Evolutionary conservation across 148 eudicot genomes (phyloP), one percentile per base, ranked within the genome.

Genomic region (Arctostaphylos glauca): DNA sequence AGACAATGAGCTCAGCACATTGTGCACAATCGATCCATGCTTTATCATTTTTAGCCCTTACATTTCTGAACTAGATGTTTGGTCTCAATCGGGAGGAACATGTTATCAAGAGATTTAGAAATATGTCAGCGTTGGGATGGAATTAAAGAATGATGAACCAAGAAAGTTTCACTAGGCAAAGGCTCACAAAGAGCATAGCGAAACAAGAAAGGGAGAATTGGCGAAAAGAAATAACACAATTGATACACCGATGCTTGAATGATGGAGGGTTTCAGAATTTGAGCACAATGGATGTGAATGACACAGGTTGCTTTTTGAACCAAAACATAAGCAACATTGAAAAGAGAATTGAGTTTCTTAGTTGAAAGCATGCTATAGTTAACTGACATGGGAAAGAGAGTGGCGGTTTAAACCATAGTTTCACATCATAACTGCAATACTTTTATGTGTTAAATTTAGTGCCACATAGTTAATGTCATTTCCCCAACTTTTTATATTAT

Each of bases 81-180:
- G n/a, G n/a, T n/a, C n/a, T n/a, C n/a, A n/a, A n/a, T n/a, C n/a
- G n/a, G n/a, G n/a, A n/a, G n/a, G n/a, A 58, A 18, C 9, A 8
- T 58, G 21, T 58, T 58, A 58, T 58, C 62, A n/a, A n/a, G n/a
- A n/a, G n/a, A n/a, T n/a, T n/a, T n/a, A n/a, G 87, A 66, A 62
- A 87, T 25, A 81, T 92, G 76, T 90, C 94, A 3, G 91, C 86
- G 90, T 86, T 87, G 87, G 91, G 90, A 80, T 90, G 88, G 84
- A 88, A 74, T 85, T 89, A 88, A 89, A 90, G 84, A 60, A 92
- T 92, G 94, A 87, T 90, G 54, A 90, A 89, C 79, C 92, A 90
- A 58, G 94, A 90, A 58, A 86, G 86, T 21, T 92, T 86, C 76
- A 74, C 85, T 4, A 83, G 87, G 83, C 87, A 87, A 31, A 87